Evolutionary conservation across 306 rosid species (phyloP).

Genomic region (Rubus parviflorus): DNA sequence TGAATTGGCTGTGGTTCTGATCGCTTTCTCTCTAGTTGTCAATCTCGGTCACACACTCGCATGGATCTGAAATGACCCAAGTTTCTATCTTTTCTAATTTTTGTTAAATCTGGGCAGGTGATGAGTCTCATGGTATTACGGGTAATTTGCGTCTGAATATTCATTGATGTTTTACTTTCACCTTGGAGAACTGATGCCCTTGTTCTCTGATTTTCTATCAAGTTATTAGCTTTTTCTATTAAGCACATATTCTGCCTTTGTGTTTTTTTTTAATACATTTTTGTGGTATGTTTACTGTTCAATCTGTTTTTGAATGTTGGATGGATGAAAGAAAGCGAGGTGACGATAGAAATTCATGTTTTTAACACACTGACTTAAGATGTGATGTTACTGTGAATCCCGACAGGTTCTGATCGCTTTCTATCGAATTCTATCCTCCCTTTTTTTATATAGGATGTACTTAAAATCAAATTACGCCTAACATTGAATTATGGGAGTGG

Average conservation of each 20-base stretch:
- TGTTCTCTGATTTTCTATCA: neutral
- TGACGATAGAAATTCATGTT: constrained; percentile 72
- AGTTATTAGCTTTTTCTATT: neutral
- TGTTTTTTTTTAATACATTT: neutral
- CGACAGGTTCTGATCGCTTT: constrained; percentile 96
- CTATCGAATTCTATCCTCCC: neutral
- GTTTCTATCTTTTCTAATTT: neutral
- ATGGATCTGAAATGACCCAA: neutral
- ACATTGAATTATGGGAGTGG: neutral
- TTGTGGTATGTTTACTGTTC: neutral
- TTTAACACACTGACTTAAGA: constrained; percentile 71
- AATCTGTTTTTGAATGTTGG: neutral
- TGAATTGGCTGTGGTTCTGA: constrained; percentile 18
- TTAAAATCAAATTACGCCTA: too few species aligned
- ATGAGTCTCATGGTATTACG: constrained; percentile 1
- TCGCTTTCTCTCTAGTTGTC: neutral
- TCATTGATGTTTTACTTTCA: constrained; percentile 8
- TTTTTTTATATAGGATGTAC: neutral
- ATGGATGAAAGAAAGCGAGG: constrained; percentile 36
- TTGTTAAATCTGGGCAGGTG: neutral
- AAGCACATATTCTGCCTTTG: neutral
- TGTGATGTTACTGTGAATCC: constrained; percentile 74
- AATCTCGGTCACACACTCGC: neutral
- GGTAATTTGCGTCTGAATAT: constrained; percentile 7
- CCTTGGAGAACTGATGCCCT: constrained; percentile 11